A percentile compares a stretch with the other conserved stretches of the same genome.
Conservation (phyloP, 129 eudicot genomes). For the Tagetes erecta region DNA sequence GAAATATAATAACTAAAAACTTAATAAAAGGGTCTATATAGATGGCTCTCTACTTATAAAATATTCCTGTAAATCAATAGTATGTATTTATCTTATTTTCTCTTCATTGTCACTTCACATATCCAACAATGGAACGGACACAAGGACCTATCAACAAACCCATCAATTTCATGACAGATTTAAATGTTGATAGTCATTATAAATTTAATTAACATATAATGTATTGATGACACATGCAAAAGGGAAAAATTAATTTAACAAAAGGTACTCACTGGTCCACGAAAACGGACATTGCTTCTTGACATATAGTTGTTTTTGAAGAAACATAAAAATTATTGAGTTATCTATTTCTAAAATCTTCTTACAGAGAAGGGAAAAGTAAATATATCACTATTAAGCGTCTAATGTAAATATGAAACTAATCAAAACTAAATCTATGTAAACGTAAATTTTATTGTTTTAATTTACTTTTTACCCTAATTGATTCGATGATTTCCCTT, state of each 20-base stretch:
- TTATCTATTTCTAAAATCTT: background rate
- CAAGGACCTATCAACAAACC: constrained; percentile 18
- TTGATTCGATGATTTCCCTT: no score
- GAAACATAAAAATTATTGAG: background rate
- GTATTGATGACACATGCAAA: background rate
- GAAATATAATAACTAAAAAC: no score
- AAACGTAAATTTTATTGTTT: no score
- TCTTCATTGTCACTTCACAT: background rate
- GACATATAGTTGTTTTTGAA: constrained; percentile 2
- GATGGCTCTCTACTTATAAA: no score
- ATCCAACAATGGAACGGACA: constrained; percentile 15
- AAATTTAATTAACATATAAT: background rate
- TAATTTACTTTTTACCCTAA: no score
- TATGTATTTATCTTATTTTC: background rate
- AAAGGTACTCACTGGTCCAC: constrained; percentile 13
- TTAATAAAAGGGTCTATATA: no score
- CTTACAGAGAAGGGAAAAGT: no score
- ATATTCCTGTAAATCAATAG: background rate
- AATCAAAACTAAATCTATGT: no score
- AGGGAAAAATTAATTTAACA: background rate
- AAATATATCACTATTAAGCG: no score
- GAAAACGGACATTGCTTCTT: background rate
- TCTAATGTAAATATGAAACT: no score
- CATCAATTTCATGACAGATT: constrained; percentile 3
- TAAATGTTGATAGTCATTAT: constrained; percentile 6